Percentiles rank a stretch among this genome's conserved stretches.
Evolutionary conservation across 768 basidiomycete species (phyloP).

Genomic region (Hericium erinaceus): DNA sequence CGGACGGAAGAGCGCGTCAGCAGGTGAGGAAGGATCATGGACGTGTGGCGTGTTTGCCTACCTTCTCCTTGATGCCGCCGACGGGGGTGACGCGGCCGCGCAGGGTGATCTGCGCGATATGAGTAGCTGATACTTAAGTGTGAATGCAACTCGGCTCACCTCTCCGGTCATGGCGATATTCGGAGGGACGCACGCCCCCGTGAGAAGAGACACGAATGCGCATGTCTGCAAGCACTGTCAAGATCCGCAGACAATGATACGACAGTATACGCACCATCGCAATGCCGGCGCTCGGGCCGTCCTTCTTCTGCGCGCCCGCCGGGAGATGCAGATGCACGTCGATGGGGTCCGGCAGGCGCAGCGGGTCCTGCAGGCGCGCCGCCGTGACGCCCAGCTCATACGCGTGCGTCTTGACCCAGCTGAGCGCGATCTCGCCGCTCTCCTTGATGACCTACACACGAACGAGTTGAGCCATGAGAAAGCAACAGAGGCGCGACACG

Average conservation of each 20-base stretch:
- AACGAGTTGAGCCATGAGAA: neutral
- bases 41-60: neutral
- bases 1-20: constrained; percentile 18
- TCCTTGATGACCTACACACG: constrained; percentile 70
- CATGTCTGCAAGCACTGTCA: constrained; percentile 42
- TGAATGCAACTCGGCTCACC: constrained; percentile 24
- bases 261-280: constrained; percentile 53
- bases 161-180: constrained; percentile 88
- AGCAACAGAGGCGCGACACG: constrained; percentile 8
- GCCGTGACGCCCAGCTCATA: constrained; percentile 74
- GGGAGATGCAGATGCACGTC: constrained; percentile 89
- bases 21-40: neutral
- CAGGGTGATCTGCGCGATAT: constrained; percentile 53
- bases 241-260: neutral
- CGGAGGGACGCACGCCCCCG: constrained; percentile 62
- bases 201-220: constrained; percentile 80
- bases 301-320: constrained; percentile 86
- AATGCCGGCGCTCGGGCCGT: constrained; percentile 85
- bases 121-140: neutral
- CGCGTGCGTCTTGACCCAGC: constrained; percentile 85
- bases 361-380: constrained; percentile 57
- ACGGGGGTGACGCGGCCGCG: constrained; percentile 77
- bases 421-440: constrained; percentile 81
- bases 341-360: constrained; percentile 61
- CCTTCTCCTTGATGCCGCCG: constrained; percentile 88